These are phyloP conservation scores for Protomyces inundatus DNA, from an alignment of 1,139 yeast genomes.

Conservation along the genomic window DNA sequence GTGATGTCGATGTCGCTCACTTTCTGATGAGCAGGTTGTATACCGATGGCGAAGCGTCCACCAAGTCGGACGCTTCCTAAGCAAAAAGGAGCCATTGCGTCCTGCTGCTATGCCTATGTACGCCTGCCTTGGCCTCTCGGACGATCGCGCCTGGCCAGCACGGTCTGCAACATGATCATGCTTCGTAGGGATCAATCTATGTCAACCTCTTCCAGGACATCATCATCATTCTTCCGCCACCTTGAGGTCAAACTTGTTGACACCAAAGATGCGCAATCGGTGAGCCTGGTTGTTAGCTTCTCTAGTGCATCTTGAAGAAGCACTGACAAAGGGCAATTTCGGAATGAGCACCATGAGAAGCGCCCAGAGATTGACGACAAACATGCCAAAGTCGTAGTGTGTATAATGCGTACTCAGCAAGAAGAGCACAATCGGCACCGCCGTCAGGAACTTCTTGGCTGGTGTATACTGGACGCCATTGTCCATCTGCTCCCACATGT, in stretches of 20 bases:
- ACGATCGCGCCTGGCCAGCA: no score
- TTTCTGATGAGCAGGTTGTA: conserved; percentile 50
- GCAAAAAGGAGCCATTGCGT: neutral
- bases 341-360: conserved; percentile 83
- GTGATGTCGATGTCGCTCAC: conserved; percentile 77
- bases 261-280: conserved; percentile 29
- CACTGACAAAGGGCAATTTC: conserved; percentile 56
- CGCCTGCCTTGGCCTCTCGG: neutral
- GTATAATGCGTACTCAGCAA: conserved; percentile 86
- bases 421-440: conserved; percentile 84
- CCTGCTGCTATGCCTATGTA: neutral
- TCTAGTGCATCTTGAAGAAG: neutral
- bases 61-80: neutral
- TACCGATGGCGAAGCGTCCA: neutral
- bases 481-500: conserved; percentile 99
- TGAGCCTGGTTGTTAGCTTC: conserved; percentile 24
- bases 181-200: no score
- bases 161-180: no score
- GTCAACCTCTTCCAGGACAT: no score
- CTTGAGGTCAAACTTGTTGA: conserved; percentile 28
- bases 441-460: conserved; percentile 81
- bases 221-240: conserved; percentile 15
- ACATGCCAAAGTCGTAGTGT: conserved; percentile 72
- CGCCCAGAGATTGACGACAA: conserved; percentile 70
- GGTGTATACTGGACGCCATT: conserved; percentile 97